Conservation (phyloP, 2,329 filamentous ascomycete species). For the Monilinia fructicola region DNA sequence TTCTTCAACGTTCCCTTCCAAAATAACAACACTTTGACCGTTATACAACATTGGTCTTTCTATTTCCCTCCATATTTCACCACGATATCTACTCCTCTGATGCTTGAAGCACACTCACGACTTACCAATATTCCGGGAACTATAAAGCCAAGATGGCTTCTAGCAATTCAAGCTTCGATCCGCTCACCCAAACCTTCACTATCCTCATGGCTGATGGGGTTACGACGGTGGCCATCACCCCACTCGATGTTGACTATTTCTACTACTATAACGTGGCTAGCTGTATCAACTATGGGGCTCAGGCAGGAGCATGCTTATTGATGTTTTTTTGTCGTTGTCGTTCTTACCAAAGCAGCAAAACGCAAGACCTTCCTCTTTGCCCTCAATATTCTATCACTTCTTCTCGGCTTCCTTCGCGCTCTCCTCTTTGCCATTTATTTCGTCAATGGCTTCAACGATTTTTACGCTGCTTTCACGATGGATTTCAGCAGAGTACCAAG, state of each 20-base stretch:
- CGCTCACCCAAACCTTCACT: conserved; percentile 52
- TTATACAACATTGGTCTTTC: conserved; percentile 1
- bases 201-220: conserved; percentile 47
- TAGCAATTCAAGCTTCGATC: conserved; percentile 45
- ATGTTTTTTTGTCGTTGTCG: conserved; percentile 56
- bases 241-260: conserved; percentile 48
- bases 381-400: conserved; percentile 57
- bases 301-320: conserved; percentile 59
- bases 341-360: conserved; percentile 60
- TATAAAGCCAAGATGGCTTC: conserved; percentile 9
- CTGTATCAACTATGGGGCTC: conserved; percentile 57
- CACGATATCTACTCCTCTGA: neutral
- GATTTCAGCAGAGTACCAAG: conserved; percentile 48
- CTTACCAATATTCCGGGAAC: neutral
- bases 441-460: conserved; percentile 50
- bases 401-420: conserved; percentile 53
- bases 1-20: too few species aligned
- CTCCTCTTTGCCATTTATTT: conserved; percentile 52
- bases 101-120: neutral
- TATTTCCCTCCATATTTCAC: neutral
- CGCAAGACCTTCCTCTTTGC: conserved; percentile 57
- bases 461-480: conserved; percentile 50
- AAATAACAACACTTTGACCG: neutral
- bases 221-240: conserved; percentile 43
- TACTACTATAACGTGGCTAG: conserved; percentile 49